These are phyloP conservation scores for Lichenothelia convexa DNA, from an alignment of 495 filamentous ascomycete genomes.

Conservation along the genomic window DNA sequence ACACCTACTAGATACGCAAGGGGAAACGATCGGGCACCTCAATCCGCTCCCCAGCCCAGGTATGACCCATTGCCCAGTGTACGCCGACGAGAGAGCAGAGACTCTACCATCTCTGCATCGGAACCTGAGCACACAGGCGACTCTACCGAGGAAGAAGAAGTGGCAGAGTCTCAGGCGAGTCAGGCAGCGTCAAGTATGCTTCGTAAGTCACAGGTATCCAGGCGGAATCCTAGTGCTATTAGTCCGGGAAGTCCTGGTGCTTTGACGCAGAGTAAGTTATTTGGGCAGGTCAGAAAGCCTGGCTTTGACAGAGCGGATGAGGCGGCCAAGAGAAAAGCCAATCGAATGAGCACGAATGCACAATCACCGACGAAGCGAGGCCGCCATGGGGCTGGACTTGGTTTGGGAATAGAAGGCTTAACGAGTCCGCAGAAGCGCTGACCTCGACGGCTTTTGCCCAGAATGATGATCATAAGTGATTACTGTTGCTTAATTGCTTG, in stretches of 20 bases:
- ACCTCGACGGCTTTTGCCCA: too few species aligned
- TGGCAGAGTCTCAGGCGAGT: conserved; percentile 33
- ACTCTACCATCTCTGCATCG: conserved; percentile 78
- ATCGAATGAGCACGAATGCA: conserved; percentile 8
- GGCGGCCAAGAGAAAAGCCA: conserved; percentile 13
- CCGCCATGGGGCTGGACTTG: background rate
- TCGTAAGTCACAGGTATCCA: conserved; percentile 13
- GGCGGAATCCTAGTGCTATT: conserved; percentile 3
- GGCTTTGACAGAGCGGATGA: conserved; percentile 8
- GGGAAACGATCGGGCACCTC: background rate
- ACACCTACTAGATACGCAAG: conserved; percentile 5
- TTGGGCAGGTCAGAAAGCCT: conserved; percentile 20
- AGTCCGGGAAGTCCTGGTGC: background rate
- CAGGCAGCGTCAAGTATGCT: conserved; percentile 34
- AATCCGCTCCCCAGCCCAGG: background rate
- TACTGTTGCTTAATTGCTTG: too few species aligned
- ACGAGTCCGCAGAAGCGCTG: too few species aligned
- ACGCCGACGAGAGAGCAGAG: conserved; percentile 43
- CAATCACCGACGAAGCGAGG: conserved; percentile 4
- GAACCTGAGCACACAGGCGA: conserved; percentile 44
- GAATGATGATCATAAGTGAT: too few species aligned
- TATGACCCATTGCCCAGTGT: background rate
- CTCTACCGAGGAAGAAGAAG: conserved; percentile 27
- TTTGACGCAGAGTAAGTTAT: conserved; percentile 20
- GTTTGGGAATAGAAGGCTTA: background rate